These are phyloP conservation scores for Chrysoporthe puriensis DNA, from an alignment of 2,329 filamentous ascomycete genomes.

Conservation along the genomic window DNA sequence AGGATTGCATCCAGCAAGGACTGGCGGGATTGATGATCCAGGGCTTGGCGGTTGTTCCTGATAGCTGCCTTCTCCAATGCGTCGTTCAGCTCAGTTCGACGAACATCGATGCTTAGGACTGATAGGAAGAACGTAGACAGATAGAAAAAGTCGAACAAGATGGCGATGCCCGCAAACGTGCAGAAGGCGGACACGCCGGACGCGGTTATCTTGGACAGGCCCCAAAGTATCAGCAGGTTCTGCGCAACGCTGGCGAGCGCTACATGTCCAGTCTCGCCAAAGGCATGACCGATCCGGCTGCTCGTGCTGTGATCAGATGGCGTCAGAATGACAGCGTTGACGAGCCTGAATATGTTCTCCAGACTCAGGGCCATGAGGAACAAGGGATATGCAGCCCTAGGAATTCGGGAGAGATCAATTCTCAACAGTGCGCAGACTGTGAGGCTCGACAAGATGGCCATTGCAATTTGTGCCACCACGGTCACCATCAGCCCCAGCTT, in stretches of 20 bases:
- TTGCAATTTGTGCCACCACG: constrained; percentile 69
- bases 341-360: constrained; percentile 78
- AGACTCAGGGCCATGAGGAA: constrained; percentile 78
- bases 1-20: constrained; percentile 66
- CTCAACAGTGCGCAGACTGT: constrained; percentile 77
- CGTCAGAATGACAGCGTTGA: constrained; percentile 76
- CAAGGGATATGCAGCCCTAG: constrained; percentile 73
- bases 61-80: constrained; percentile 63
- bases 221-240: constrained; percentile 68
- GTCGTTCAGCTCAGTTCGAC: constrained; percentile 75
- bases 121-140: constrained; percentile 80
- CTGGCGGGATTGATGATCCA: constrained; percentile 40
- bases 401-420: constrained; percentile 75
- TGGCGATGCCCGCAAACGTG: constrained; percentile 73
- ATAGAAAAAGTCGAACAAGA: constrained; percentile 78
- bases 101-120: constrained; percentile 78
- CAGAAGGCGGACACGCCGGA: constrained; percentile 76
- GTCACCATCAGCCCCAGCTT: constrained; percentile 73
- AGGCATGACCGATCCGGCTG: constrained; percentile 71
- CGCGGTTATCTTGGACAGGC: constrained; percentile 68
- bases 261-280: constrained; percentile 73
- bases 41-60: constrained; percentile 40
- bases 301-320: constrained; percentile 70
- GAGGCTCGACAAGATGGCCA: constrained; percentile 78
- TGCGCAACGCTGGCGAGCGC: constrained; percentile 70